Evolutionary conservation across 208 protist genomes (phyloP), one percentile per base, ranked within the genome.

Genomic region (Endotrypanum monterogeii): DNA sequence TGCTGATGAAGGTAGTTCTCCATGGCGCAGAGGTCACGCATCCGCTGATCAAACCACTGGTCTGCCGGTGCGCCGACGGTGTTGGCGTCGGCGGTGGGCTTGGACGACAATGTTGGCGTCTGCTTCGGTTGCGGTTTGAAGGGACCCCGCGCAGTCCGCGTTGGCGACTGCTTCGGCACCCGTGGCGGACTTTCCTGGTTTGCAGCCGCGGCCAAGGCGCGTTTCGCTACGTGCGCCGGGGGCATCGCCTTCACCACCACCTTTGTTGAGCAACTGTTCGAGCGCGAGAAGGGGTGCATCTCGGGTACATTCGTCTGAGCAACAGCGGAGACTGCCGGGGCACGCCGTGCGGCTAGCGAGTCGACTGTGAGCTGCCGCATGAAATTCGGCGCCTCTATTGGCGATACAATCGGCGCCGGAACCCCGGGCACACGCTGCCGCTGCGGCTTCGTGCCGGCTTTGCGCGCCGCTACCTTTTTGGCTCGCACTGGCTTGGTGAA

Each of bases 1-100:
- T 93, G 91, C 79, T 91, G 88, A 50, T 84, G 73, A 14, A 95
- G 85, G 71, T 95, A 95, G 30, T 82, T 78, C 75, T 93, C 88
- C 72, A 95, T 95, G 60, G 82, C 79, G 11, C 46, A 79, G 18
- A 90, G 74, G 75, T 95, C 88, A 32, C 87, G 68, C 51, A 80
- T 80, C 25, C 76, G 76, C 63, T 76, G 58, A 35, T 76, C 71
- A 41, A 80, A 30, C 76, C 76, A 80, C 70, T 80, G 51, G 69
- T 76, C 71, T 3, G 76, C 48, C 30, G 69, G 76, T 14, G 73
- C 71, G n/a, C 11, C 39, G 57, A 9, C 68, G 16, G 51, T 28
- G n/a, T n/a, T n/a, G 23, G 20, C 5, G 18, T 32, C 41, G 12
- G 76, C 41, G 14, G 62, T 16, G 4, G 54, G 3, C 18, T 44